phyloP scores from a whole-genome alignment of 441 rosid genomes.

The Eruca vesicaria region DNA sequence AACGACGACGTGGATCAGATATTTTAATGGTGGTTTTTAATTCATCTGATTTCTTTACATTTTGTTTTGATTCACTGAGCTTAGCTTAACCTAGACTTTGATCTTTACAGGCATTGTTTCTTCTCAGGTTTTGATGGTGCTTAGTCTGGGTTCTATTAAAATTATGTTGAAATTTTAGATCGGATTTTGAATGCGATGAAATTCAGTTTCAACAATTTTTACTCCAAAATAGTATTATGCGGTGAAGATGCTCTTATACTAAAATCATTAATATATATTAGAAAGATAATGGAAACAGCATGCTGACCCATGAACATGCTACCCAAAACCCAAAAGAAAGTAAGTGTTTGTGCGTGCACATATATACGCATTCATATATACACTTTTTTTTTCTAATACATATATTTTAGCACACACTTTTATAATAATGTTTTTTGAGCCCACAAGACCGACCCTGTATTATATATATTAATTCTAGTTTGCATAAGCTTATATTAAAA shows the following conservation, averaged over 20 bases:
- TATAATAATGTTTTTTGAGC: constrained; percentile 8
- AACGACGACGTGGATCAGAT: no score
- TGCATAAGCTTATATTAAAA: background rate
- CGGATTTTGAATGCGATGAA: no score
- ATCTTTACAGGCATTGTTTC: no score
- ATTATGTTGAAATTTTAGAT: no score
- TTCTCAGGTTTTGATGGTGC: no score
- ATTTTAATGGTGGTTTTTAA: no score
- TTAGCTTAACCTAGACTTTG: no score
- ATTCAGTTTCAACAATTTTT: no score
- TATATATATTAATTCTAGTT: background rate
- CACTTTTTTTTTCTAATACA: background rate
- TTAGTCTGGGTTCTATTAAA: no score
- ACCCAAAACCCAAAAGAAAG: constrained; percentile 25
- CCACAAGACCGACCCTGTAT: constrained; percentile 7
- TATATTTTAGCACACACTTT: background rate
- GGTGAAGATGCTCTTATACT: background rate
- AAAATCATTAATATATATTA: background rate
- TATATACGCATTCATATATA: background rate
- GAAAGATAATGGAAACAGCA: constrained; percentile 32
- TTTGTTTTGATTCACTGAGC: no score
- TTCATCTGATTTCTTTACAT: no score
- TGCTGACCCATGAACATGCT: constrained; percentile 35
- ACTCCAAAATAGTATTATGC: no score
- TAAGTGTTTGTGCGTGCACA: background rate